Evolutionary conservation across 2,329 filamentous ascomycete species (phyloP).

Genomic region (Myriosclerotinia curreyana): DNA sequence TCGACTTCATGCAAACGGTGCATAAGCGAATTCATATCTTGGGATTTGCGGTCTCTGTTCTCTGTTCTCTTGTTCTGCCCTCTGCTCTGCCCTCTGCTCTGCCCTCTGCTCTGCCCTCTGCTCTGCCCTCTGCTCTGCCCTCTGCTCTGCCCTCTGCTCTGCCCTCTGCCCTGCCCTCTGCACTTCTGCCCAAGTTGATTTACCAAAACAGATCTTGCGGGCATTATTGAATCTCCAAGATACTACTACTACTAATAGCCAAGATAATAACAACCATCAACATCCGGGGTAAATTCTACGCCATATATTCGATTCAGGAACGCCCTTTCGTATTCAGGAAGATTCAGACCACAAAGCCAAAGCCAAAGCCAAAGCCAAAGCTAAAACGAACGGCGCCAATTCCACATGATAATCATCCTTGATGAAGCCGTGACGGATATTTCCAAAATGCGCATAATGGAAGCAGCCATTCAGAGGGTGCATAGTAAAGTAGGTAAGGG

Average conservation of each 20-base stretch:
- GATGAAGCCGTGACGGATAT: neutral
- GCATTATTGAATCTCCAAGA: neutral
- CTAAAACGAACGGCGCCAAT: neutral
- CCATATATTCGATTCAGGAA: neutral
- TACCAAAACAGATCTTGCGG: neutral
- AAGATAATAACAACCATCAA: no score
- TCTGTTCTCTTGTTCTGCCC: no score
- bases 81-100: no score
- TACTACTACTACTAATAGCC: no score
- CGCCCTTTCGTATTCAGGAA: neutral
- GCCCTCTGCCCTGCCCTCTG: no score
- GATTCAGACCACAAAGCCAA: neutral
- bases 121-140: no score
- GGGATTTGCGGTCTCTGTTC: no score
- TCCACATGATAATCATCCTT: neutral
- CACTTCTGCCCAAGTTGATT: no score
- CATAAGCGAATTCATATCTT: slow-evolving; percentile 14
- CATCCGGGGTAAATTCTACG: neutral
- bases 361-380: no score
- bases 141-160: no score
- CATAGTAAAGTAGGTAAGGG: slow-evolving; percentile 13
- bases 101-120: no score
- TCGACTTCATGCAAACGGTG: slow-evolving; percentile 11
- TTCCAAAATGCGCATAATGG: neutral
- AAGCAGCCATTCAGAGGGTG: slow-evolving; percentile 15